phyloP scores from a whole-genome alignment of 2,329 filamentous ascomycete species.

The Alternaria arborescens region DNA sequence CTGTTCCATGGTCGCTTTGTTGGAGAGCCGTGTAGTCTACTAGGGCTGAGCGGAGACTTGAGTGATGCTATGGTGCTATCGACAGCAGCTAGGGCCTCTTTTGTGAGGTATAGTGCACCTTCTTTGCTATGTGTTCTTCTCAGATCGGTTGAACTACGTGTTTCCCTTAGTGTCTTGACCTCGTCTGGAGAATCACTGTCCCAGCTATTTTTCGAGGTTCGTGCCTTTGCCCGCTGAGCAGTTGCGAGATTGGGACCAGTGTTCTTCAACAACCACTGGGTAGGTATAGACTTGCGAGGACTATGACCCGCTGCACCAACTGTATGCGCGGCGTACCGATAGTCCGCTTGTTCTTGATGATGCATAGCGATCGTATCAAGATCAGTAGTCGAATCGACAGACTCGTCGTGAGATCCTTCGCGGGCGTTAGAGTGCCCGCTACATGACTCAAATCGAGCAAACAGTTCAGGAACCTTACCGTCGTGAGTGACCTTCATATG shows the following conservation, averaged over 20 bases:
- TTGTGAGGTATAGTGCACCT: conserved; percentile 37
- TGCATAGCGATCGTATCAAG: conserved; percentile 15
- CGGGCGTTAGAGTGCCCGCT: conserved; percentile 22
- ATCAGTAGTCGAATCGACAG: background rate
- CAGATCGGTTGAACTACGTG: conserved; percentile 29
- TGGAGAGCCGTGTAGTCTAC: conserved; percentile 20
- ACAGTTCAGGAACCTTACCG: conserved; percentile 39
- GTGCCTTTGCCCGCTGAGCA: conserved; percentile 34
- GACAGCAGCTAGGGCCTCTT: conserved; percentile 35
- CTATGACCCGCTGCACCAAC: conserved; percentile 15
- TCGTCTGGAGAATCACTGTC: conserved; percentile 23
- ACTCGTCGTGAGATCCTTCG: conserved; percentile 19
- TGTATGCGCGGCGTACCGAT: background rate
- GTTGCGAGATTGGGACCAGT: conserved; percentile 31
- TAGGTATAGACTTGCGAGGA: conserved; percentile 40
- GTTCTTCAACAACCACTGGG: conserved; percentile 31
- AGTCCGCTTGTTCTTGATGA: conserved; percentile 4
- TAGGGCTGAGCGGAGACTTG: conserved; percentile 17
- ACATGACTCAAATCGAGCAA: conserved; percentile 32
- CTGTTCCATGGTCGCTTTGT: conserved; percentile 32
- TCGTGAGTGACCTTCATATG: conserved; percentile 34
- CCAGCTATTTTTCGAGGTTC: conserved; percentile 27
- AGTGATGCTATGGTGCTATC: conserved; percentile 30
- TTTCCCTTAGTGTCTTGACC: conserved; percentile 25
- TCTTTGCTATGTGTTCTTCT: conserved; percentile 21